A percentile compares a stretch with the other conserved stretches of the same genome.
These are phyloP conservation scores for Gamsiella multidivaricata DNA, from an alignment of 192 early-diverging fungal genomes.

Conservation along the genomic window DNA sequence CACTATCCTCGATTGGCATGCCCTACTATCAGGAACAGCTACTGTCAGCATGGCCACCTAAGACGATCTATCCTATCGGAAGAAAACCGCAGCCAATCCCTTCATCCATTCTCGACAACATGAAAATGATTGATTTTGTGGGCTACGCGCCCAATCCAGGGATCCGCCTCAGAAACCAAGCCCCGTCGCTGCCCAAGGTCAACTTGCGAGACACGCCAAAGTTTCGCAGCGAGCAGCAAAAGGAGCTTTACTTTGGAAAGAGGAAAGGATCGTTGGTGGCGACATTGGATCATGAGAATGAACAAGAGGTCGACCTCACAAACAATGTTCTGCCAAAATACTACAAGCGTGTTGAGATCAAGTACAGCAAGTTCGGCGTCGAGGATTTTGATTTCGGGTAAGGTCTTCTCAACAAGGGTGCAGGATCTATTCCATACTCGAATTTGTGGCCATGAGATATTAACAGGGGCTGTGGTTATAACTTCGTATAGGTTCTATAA, in stretches of 20 bases:
- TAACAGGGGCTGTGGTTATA: too few relatives aligned
- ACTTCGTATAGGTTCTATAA: constrained; percentile 82
- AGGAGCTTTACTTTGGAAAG: constrained; percentile 70
- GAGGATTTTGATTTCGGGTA: constrained; percentile 99
- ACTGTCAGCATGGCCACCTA: constrained; percentile 80
- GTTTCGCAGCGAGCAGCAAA: constrained; percentile 84
- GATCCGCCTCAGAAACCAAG: constrained; percentile 81
- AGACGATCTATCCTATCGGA: constrained; percentile 77
- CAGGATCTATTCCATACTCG: background rate
- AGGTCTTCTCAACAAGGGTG: background rate
- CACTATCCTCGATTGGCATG: constrained; percentile 83
- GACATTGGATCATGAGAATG: constrained; percentile 51
- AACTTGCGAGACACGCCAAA: constrained; percentile 71
- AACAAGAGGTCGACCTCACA: constrained; percentile 51
- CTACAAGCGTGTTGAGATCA: constrained; percentile 85
- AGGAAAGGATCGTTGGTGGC: constrained; percentile 36
- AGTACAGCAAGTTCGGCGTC: constrained; percentile 93
- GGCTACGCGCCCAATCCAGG: constrained; percentile 93
- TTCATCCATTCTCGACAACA: constrained; percentile 74
- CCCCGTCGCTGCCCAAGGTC: constrained; percentile 55
- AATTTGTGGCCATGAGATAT: too few relatives aligned
- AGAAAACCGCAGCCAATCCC: constrained; percentile 80
- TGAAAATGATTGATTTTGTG: constrained; percentile 93
- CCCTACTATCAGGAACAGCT: constrained; percentile 82
- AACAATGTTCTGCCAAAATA: constrained; percentile 69